These are phyloP conservation scores for Rugosomyces carneus DNA, from an alignment of 1,284 basidiomycete genomes.

Conservation along the genomic window DNA sequence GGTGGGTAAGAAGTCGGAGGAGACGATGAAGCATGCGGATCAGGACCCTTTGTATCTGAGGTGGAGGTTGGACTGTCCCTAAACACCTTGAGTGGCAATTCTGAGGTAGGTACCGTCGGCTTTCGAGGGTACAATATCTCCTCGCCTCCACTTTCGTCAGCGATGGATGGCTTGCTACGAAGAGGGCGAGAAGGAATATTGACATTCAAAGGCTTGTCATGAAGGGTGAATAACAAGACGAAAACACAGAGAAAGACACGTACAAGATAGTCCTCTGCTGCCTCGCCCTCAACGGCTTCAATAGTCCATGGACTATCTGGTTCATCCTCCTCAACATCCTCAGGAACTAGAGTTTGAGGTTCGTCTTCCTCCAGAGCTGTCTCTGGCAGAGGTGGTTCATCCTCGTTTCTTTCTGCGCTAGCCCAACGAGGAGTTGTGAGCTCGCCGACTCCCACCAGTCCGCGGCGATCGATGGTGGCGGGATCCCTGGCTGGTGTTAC, in stretches of 20 bases:
- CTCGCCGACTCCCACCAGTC: constrained; percentile 91
- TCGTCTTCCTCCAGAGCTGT: constrained; percentile 28
- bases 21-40: constrained; percentile 27
- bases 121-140: constrained; percentile 79
- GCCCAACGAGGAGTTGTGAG: constrained; percentile 96
- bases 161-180: constrained; percentile 53
- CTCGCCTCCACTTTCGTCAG: constrained; percentile 77
- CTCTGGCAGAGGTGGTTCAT: constrained; percentile 20
- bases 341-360: constrained; percentile 39
- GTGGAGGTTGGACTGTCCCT: constrained; percentile 1
- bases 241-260: constrained; percentile 18
- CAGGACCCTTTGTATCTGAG: constrained; percentile 4
- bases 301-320: constrained; percentile 84
- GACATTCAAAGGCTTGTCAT: constrained; percentile 33
- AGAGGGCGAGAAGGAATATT: constrained; percentile 41
- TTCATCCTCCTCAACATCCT: constrained; percentile 35
- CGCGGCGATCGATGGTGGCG: constrained; percentile 79
- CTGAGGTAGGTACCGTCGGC: constrained; percentile 30
- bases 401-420: constrained; percentile 32
- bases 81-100: constrained; percentile 22
- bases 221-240: constrained; percentile 3
- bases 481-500: constrained; percentile 76
- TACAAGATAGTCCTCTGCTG: constrained; percentile 64
- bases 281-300: constrained; percentile 75
- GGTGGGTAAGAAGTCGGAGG: constrained; percentile 60